Percentiles rank a stretch among this genome's conserved stretches.
phyloP scores from a whole-genome alignment of 208 protist species.

The Trypanosomatidae sp. region DNA sequence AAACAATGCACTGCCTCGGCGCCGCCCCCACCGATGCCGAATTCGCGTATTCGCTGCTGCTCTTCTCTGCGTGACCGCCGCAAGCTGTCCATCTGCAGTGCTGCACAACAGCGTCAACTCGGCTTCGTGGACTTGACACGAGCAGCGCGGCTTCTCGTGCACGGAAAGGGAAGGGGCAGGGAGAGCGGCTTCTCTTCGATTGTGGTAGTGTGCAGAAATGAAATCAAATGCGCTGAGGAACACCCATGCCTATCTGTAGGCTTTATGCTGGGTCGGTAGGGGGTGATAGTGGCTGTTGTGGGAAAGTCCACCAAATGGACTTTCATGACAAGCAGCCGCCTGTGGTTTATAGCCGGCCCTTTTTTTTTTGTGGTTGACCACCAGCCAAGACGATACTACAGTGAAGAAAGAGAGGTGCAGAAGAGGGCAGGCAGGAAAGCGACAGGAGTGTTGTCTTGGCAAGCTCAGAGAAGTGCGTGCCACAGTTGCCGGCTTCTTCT shows the following conservation, averaged over 20 bases:
- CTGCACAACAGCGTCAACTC: neutral
- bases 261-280: neutral
- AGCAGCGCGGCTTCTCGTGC: neutral
- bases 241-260: neutral
- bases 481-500: neutral
- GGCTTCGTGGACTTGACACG: neutral
- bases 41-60: neutral
- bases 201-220: neutral
- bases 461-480: neutral
- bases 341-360: neutral
- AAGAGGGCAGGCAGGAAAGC: neutral
- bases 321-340: conserved; percentile 3
- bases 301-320: neutral
- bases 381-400: conserved; percentile 25
- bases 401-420: conserved; percentile 1
- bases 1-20: neutral
- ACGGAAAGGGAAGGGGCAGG: neutral
- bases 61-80: neutral
- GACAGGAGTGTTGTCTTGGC: neutral
- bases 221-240: neutral
- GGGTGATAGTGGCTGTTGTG: neutral
- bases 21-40: neutral
- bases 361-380: conserved; percentile 22
- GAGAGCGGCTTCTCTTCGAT: neutral
- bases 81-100: neutral